These are phyloP conservation scores for Starmera stellimalicola DNA, from an alignment of 1,139 yeast species.

Conservation along the genomic window DNA sequence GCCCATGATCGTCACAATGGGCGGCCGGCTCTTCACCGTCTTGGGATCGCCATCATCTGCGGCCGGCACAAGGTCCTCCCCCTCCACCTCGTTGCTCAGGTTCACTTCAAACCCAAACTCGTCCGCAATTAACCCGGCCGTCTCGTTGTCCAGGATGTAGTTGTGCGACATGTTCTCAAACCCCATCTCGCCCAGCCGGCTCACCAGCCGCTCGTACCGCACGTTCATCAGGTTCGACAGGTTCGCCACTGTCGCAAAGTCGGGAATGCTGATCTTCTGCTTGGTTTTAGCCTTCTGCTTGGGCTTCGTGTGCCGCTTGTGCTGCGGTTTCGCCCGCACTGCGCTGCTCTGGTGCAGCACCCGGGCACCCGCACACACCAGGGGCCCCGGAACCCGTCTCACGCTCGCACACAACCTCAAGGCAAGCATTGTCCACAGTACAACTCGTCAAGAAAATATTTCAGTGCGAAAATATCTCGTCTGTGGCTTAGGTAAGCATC, in stretches of 20 bases:
- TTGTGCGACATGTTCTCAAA: slow-evolving; percentile 69
- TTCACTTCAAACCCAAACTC: slow-evolving; percentile 69
- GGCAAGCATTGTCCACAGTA: too few relatives aligned
- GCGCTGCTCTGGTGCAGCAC: too few relatives aligned
- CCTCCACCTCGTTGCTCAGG: slow-evolving; percentile 38
- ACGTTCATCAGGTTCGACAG: slow-evolving; percentile 64
- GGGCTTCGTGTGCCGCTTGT: too few relatives aligned
- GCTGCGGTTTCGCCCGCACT: too few relatives aligned
- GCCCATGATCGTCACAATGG: slow-evolving; percentile 96
- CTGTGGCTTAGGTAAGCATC: too few relatives aligned
- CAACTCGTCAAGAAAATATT: too few relatives aligned
- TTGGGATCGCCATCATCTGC: slow-evolving; percentile 45
- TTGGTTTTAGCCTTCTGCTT: slow-evolving; percentile 1
- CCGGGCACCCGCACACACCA: too few relatives aligned
- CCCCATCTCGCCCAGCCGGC: slow-evolving; percentile 58
- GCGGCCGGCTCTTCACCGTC: slow-evolving; percentile 62
- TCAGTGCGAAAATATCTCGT: too few relatives aligned
- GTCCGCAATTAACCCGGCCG: slow-evolving; percentile 78
- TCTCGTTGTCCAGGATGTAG: slow-evolving; percentile 77
- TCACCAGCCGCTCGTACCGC: slow-evolving; percentile 50
- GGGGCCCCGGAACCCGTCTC: too few relatives aligned
- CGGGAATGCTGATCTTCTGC: slow-evolving; percentile 12
- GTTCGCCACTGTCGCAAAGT: slow-evolving; percentile 28
- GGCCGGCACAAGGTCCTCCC: slow-evolving; percentile 30
- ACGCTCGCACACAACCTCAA: too few relatives aligned